Percentiles rank a stretch among this genome's conserved stretches.
These are phyloP conservation scores for Fusarium acutatum DNA, from an alignment of 2,329 filamentous ascomycete species.

Conservation along the genomic window DNA sequence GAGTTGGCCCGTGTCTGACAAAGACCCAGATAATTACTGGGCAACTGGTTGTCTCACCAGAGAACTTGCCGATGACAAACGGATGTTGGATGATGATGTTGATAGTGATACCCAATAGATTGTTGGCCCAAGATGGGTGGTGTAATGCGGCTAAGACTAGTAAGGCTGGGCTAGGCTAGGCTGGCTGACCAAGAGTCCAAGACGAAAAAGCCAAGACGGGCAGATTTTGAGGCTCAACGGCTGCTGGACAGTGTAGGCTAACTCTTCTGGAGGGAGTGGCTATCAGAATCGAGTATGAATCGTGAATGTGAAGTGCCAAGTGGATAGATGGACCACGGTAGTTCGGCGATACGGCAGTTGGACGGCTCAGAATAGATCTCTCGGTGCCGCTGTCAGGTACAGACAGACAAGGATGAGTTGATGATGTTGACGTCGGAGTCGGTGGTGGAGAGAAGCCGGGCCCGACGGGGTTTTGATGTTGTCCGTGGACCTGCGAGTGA, in stretches of 20 bases:
- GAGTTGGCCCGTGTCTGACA: constrained; percentile 28
- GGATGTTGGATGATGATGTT: constrained; percentile 1
- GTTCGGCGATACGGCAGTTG: constrained; percentile 16
- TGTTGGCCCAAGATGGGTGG: constrained; percentile 2
- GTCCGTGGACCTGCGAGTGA: neutral
- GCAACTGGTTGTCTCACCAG: neutral
- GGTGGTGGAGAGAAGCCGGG: constrained; percentile 21
- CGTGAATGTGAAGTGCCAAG: neutral
- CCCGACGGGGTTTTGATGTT: constrained; percentile 21
- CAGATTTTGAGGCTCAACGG: constrained; percentile 22
- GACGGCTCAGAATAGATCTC: constrained; percentile 4
- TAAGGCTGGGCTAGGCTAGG: constrained; percentile 8
- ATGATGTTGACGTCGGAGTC: constrained; percentile 17
- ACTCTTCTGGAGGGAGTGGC: neutral
- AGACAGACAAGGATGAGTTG: constrained; percentile 21
- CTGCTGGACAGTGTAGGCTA: neutral
- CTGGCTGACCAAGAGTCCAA: constrained; percentile 10
- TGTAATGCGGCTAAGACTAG: constrained; percentile 8
- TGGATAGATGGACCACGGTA: constrained; percentile 5
- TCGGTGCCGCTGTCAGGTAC: constrained; percentile 12
- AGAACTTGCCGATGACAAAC: neutral
- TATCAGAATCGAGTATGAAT: neutral
- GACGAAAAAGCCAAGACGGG: constrained; percentile 10
- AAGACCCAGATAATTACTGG: neutral
- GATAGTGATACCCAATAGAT: constrained; percentile 2